Evolutionary conservation across 441 rosid species (phyloP), one percentile per base, ranked within the genome.

Genomic region (Bocquillonia castaneifolia): DNA sequence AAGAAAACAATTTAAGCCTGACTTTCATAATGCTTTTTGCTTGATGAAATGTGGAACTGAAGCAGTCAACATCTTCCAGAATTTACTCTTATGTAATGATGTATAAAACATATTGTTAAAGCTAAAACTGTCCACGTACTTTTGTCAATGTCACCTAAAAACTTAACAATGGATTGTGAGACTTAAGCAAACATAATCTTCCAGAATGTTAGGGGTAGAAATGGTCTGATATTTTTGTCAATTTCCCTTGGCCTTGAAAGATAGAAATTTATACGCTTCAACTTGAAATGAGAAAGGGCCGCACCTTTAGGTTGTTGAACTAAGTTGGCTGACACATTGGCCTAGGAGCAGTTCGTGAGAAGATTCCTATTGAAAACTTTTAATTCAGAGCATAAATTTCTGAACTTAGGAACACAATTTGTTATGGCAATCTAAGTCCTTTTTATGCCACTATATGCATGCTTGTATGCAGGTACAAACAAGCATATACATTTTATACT

Each of bases 1-100:
- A 7, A 60, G 45, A 34, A 60, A 25, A 45, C 31, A 47, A 32
- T 44, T 57, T 29, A 37, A 22, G 26, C 44, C 53, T 44, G 10
- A 45, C 63, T 32, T 23, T 53, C n/a, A 9, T 50, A 25, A 50
- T 28, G 54, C 37, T 50, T 36, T 20, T 54, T 29, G 68, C 67
- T 47, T 3, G 53, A 53, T 68, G 61, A 39, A 34, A 52, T 32
- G 5, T 63, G 12, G 28, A 51, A 51, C 17, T 53, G 26, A 5
- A 13, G 32, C 0, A 55, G 56, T 32, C 14, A 17, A 8, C 5
- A 39, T 29, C 7, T 50, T 34, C 13, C 45, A 6, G 1, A 23
- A 9, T 57, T 8, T 68, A 2, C 26, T 50, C 68, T 36, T 32
- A 40, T 2, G 31, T 5, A 6, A n/a, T 44, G 44, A 67, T 54